A percentile compares a stretch with the other conserved stretches of the same genome.
Evolutionary conservation across 225 moss, liverwort and hornwort genomes (phyloP).

Genomic region (Lunularia cruciata): DNA sequence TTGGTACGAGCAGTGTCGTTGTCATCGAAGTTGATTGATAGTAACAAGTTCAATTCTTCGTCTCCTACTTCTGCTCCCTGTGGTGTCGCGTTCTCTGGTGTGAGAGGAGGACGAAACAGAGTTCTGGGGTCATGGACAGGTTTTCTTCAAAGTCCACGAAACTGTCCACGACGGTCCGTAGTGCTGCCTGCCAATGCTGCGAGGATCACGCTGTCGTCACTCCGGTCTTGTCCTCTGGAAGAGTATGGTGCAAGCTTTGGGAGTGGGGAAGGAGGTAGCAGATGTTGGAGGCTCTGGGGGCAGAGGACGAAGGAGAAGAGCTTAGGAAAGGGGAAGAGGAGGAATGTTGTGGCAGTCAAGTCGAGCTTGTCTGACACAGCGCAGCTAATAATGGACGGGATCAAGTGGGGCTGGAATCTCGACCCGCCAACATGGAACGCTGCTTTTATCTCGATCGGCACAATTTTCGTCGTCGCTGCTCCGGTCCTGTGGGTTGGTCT

Average conservation of each 20-base stretch:
- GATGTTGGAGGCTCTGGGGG: constrained; percentile 6
- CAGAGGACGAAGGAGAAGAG: background rate
- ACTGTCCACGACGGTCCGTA: background rate
- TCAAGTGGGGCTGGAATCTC: constrained; percentile 60
- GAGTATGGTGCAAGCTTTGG: constrained; percentile 13
- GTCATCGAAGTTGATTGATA: background rate
- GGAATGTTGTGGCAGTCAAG: constrained; percentile 22
- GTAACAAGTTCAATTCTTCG: background rate
- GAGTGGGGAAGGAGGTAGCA: constrained; percentile 9
- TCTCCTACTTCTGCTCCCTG: no score
- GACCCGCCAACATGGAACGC: constrained; percentile 76
- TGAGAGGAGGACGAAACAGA: background rate
- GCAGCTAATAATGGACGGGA: constrained; percentile 48
- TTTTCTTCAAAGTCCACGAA: background rate
- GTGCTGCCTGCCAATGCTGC: constrained; percentile 11
- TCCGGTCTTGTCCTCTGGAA: background rate
- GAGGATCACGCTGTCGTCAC: constrained; percentile 21
- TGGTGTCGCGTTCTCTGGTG: no score
- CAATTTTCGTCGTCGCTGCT: constrained; percentile 64
- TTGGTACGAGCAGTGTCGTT: constrained; percentile 11
- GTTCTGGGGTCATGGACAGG: background rate
- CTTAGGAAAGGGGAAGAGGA: constrained; percentile 1
- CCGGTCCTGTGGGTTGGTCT: constrained; percentile 73
- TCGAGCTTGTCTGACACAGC: constrained; percentile 28
- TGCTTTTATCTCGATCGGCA: constrained; percentile 53